A percentile compares a stretch with the other conserved stretches of the same genome.
Evolutionary conservation across 2,329 filamentous ascomycete species (phyloP).

Genomic region (Hypoxylon sp.): DNA sequence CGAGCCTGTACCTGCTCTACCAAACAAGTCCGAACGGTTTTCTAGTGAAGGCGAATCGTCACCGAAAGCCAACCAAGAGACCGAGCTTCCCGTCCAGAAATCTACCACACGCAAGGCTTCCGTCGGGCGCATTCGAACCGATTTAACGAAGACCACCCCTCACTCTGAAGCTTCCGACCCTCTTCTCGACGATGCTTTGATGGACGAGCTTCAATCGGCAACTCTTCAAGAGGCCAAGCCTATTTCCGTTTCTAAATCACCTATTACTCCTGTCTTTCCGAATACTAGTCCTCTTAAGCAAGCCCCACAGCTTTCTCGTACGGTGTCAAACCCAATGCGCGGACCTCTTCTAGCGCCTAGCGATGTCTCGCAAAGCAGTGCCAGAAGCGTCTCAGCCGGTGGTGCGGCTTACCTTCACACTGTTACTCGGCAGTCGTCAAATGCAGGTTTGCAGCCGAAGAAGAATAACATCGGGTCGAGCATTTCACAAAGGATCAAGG

Average conservation of each 20-base stretch:
- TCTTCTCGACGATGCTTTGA: constrained; percentile 82
- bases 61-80: constrained; percentile 31
- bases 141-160: constrained; percentile 56
- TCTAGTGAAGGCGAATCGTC: constrained; percentile 33
- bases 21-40: constrained; percentile 18
- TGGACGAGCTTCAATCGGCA: constrained; percentile 87
- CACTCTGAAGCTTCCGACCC: constrained; percentile 61
- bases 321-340: constrained; percentile 66
- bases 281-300: constrained; percentile 52
- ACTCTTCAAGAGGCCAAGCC: constrained; percentile 87
- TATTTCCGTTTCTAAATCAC: constrained; percentile 84
- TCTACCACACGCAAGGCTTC: constrained; percentile 56
- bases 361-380: constrained; percentile 63
- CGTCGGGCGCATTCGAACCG: constrained; percentile 71
- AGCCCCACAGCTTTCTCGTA: constrained; percentile 59
- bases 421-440: constrained; percentile 65
- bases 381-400: constrained; percentile 70
- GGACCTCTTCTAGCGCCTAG: constrained; percentile 62
- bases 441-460: constrained; percentile 71
- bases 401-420: constrained; percentile 69
- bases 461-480: constrained; percentile 89
- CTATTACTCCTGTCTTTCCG: constrained; percentile 76
- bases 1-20: constrained; percentile 42
- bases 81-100: constrained; percentile 47
- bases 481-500: constrained; percentile 95